phyloP scores from a whole-genome alignment of 73 alveolate genomes.

The Blepharisma japonicum region DNA sequence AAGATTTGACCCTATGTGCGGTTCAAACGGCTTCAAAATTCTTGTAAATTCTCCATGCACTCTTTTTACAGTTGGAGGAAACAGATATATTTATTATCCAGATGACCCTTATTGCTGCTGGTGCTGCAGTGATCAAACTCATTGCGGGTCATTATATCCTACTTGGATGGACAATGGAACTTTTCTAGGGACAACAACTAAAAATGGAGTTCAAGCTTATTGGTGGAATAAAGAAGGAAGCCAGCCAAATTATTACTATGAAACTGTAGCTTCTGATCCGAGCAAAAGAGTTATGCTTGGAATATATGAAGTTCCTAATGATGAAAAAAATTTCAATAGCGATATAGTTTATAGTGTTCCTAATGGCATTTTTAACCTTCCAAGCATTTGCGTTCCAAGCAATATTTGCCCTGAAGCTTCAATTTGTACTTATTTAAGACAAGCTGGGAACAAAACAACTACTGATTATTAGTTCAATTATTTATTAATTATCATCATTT shows the following conservation, averaged over 20 bases:
- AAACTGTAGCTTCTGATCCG: not conserved
- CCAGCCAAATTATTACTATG: not conserved
- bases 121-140: slow-evolving; percentile 53
- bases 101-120: slow-evolving; percentile 43
- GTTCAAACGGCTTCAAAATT: not conserved
- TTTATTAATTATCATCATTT: too few species aligned
- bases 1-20: slow-evolving; percentile 48
- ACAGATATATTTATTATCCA: slow-evolving; percentile 49
- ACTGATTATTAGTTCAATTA: too few species aligned
- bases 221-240: slow-evolving; percentile 13
- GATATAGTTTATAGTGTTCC: not conserved
- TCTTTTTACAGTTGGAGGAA: slow-evolving; percentile 17
- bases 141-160: slow-evolving; percentile 50
- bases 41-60: not conserved
- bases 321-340: not conserved
- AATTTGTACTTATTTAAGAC: too few species aligned
- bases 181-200: not conserved
- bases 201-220: not conserved
- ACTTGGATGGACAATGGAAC: slow-evolving; percentile 32
- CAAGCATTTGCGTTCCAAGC: not conserved
- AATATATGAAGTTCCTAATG: not conserved
- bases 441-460: too few species aligned
- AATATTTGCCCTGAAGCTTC: not conserved
- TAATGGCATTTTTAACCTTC: slow-evolving; percentile 13
- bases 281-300: not conserved